Percentiles rank a stretch among this genome's conserved stretches.
phyloP scores from a whole-genome alignment of 192 early-diverging fungal species.

The Glomus cerebriforme region DNA sequence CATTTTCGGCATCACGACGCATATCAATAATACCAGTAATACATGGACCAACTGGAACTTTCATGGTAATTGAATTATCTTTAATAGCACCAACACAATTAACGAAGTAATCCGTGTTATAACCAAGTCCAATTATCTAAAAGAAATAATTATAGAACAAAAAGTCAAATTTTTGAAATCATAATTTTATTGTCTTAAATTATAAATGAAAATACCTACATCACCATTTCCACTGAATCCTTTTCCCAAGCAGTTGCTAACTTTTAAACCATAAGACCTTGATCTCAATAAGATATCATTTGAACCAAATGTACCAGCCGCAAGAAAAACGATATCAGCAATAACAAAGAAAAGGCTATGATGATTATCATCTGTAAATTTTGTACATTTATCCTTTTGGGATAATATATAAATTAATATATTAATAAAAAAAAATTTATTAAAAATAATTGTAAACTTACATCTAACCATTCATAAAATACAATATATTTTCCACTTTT shows the following conservation, averaged over 20 bases:
- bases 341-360: constrained; percentile 45
- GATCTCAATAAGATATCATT: constrained; percentile 49
- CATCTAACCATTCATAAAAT: constrained; percentile 50
- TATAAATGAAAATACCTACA: constrained; percentile 37
- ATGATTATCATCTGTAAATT: constrained; percentile 2
- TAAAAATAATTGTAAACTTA: not conserved
- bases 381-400: constrained; percentile 3
- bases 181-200: no score
- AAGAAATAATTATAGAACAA: not conserved
- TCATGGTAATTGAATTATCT: constrained; percentile 34
- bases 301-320: constrained; percentile 47
- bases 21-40: constrained; percentile 52
- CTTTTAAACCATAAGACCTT: constrained; percentile 36
- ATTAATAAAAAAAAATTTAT: not conserved
- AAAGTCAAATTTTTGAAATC: no score
- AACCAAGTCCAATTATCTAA: constrained; percentile 29
- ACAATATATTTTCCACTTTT: constrained; percentile 40
- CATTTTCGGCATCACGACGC: constrained; percentile 37
- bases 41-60: constrained; percentile 39
- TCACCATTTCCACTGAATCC: constrained; percentile 50
- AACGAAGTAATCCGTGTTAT: constrained; percentile 16
- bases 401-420: not conserved
- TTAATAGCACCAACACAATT: constrained; percentile 38
- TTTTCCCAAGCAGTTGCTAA: constrained; percentile 43
- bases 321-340: constrained; percentile 48